Evolutionary conservation across 2,329 filamentous ascomycete species (phyloP), one percentile per base, ranked within the genome.

Genomic region (Diaporthe citrichinensis): DNA sequence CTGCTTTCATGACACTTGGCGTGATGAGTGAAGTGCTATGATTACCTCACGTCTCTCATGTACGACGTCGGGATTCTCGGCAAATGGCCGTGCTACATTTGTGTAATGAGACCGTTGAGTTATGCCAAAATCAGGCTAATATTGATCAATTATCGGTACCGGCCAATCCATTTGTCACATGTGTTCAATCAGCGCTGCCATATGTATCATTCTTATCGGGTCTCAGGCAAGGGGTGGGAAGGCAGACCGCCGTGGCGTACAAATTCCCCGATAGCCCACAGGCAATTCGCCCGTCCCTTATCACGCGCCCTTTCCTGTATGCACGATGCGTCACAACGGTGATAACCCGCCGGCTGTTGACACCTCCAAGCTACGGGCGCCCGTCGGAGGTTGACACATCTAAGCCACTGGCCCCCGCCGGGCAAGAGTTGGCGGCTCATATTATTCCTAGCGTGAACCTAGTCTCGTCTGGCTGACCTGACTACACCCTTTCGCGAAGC

Each of bases 241-340:
- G 31, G 7, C 23, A 53, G 3, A 7, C 39, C 62, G 46, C 46
- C 23, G 65, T 68, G 65, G 28, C 65, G 46, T 53, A 25, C 14
- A 53, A 25, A 28, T 68, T 36, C 31, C 31, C 28, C 31, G 65
- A 55, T 39, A 53, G 17, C 49, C 49, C 46, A 68, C 20, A 39
- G n/a, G 65, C 65, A 68, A 68, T 68, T 68, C 46, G 65, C 34
- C 65, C 46, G n/a, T 20, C 17, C 15, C 65, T 68, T 68, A 68
- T 68, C 65, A 68, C 65, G 65, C 65, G 65, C 65, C 46, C 41
- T 4, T 53, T 39, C 3, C 65, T 34, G 65, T 68, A 68, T 68
- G 65, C 65, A 68, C n/a, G 65, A 68, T 53, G 65, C 65, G 46
- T 68, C 65, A 53, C 31, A 51, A 68, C 46, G 46, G 65, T 68